Percentiles rank a stretch among this genome's conserved stretches.
These are phyloP conservation scores for Rostrohypoxylon terebratum DNA, from an alignment of 495 filamentous ascomycete genomes.

Conservation along the genomic window DNA sequence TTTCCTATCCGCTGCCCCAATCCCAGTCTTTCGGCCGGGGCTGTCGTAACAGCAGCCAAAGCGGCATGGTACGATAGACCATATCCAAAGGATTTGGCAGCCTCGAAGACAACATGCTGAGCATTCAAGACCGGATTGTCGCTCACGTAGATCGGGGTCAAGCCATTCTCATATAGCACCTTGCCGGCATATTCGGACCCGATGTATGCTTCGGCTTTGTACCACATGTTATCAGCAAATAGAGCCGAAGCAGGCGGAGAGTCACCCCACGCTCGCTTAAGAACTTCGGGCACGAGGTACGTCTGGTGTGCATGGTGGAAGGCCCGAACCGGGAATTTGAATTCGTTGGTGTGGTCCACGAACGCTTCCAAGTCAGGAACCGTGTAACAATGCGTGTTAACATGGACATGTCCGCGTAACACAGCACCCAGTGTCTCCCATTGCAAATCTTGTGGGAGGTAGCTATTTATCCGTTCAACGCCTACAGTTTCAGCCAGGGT, in stretches of 20 bases:
- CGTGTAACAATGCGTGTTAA: slow-evolving; percentile 77
- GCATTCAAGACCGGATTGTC: slow-evolving; percentile 65
- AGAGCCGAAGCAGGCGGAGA: slow-evolving; percentile 59
- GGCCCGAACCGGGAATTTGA: slow-evolving; percentile 69
- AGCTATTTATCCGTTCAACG: slow-evolving; percentile 53
- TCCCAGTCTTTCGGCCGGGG: slow-evolving; percentile 69
- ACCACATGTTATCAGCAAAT: slow-evolving; percentile 73
- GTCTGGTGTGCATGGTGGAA: slow-evolving; percentile 75
- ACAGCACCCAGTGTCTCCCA: slow-evolving; percentile 70
- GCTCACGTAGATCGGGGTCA: slow-evolving; percentile 64
- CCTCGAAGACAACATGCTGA: slow-evolving; percentile 67
- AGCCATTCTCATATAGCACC: slow-evolving; percentile 67
- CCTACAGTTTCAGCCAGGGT: slow-evolving; percentile 58
- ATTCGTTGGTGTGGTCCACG: slow-evolving; percentile 72
- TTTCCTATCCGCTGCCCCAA: slow-evolving; percentile 71
- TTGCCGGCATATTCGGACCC: slow-evolving; percentile 71
- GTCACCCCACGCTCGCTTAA: slow-evolving; percentile 62
- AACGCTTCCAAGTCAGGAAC: slow-evolving; percentile 72
- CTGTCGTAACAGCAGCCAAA: slow-evolving; percentile 69
- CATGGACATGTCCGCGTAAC: slow-evolving; percentile 68
- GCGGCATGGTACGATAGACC: slow-evolving; percentile 70
- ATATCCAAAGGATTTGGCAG: slow-evolving; percentile 69
- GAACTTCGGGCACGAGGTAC: slow-evolving; percentile 69
- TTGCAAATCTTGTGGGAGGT: slow-evolving; percentile 65
- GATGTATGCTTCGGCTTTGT: slow-evolving; percentile 71